Base-by-base conservation (phyloP, 2,329 filamentous ascomycete genomes). In the Beauveria sp. region DNA sequence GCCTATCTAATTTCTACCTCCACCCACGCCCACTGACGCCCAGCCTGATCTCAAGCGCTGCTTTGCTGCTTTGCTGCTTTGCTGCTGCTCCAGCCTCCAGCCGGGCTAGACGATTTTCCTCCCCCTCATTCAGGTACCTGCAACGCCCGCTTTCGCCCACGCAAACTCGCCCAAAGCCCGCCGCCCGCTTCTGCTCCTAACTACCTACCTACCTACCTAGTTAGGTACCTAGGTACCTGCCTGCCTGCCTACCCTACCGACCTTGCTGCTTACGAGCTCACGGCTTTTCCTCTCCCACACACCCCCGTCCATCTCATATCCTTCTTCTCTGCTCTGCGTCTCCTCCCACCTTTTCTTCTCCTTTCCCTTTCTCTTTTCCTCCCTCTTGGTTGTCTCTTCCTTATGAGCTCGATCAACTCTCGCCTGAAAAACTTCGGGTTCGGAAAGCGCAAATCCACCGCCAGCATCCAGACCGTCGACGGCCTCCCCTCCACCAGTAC, bases 381-480 rank as follows among this genome's bases (percentile, higher is more conserved):
- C 67, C 66, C 67, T 65, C 64, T 61, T 65, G 67, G 67, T 67
- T 66, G 66, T 66, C 66, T 66, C 68, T 74, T 73, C 75, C 73
- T 73, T 74, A 89, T 90, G 87, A 89, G 84, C 83, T 90, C 86
- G 82, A 84, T 89, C 85, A 90, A 90, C 81, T 84, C 85, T 75
- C 86, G 88, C 77, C 85, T 91, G 76, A 89, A 90, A 82, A 84
- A 84, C 82, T 83, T 91, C 79, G 88, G 89, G 78, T 89, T 90
- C 81, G 88, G 88, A 79, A 90, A 89, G 84, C 87, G 89, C 77
- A 89, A 87, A 81, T 88, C 87, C 71, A 81, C 81, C 70, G 80
- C 82, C 74, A 85, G 81, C 75, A 83, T 84, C 70, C 80, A 82
- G 67, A 77, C 75, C 72, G 72, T 76, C 73, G 77, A 81, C 72